A percentile compares a stretch with the other conserved stretches of the same genome.
phyloP scores from a whole-genome alignment of 1,284 basidiomycete species.

The Pseudozyma thailandica region DNA sequence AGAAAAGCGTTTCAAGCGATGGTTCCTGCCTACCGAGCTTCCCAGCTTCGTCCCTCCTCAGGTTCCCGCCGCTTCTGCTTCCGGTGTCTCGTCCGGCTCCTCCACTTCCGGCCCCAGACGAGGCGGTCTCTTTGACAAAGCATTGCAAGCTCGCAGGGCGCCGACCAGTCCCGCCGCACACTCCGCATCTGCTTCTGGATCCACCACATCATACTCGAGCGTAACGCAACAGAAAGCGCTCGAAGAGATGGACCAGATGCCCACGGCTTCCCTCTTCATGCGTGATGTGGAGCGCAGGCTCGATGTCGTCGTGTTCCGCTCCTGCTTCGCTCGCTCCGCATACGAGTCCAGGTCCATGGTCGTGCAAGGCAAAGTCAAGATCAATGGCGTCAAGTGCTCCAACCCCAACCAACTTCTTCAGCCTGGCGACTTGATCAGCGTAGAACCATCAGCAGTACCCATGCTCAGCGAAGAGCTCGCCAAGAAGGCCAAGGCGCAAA shows the following conservation, averaged over 20 bases:
- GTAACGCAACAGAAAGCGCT: constrained; percentile 37
- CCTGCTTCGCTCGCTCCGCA: constrained; percentile 88
- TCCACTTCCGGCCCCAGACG: constrained; percentile 27
- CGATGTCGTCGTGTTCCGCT: constrained; percentile 90
- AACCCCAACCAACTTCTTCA: constrained; percentile 90
- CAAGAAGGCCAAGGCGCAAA: constrained; percentile 42
- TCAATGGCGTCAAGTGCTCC: constrained; percentile 85
- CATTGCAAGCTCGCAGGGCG: constrained; percentile 38
- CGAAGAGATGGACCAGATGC: constrained; percentile 53
- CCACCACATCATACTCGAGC: constrained; percentile 12
- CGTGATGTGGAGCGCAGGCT: constrained; percentile 84
- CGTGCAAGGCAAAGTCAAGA: constrained; percentile 83
- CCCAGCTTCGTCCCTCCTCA: constrained; percentile 76
- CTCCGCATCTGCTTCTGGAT: constrained; percentile 7
- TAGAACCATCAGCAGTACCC: constrained; percentile 82
- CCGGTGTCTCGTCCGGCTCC: constrained; percentile 17
- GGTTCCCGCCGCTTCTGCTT: constrained; percentile 55
- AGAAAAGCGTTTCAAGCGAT: constrained; percentile 91
- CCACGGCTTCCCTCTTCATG: constrained; percentile 61
- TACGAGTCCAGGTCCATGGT: constrained; percentile 89
- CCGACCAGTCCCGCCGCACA: constrained; percentile 3
- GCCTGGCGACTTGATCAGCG: constrained; percentile 92
- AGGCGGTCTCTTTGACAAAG: constrained; percentile 39
- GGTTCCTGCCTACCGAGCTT: constrained; percentile 88
- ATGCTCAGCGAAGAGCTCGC: constrained; percentile 71